Evolutionary conservation across 768 basidiomycete species (phyloP), one percentile per base, ranked within the genome.

Genomic region (Naganishia kalamii): DNA sequence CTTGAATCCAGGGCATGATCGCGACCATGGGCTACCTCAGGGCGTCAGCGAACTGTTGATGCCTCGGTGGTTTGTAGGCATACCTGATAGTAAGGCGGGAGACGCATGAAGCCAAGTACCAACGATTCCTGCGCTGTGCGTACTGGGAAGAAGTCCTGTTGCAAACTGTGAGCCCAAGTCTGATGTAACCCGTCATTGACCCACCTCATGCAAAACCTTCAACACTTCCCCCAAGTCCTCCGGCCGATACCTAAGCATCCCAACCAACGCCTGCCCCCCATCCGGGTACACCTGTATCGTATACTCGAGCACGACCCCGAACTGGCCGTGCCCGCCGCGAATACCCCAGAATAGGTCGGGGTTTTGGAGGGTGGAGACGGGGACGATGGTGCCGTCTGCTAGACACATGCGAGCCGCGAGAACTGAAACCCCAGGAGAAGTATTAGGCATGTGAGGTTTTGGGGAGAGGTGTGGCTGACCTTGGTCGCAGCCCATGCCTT

Each of bases 1-100:
- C 51, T 32, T 52, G 51, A 32, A 52, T 52, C 51, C 51, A 52
- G 7, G 51, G 51, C 51, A 32, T 52, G 32, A 52, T 52, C 17
- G 51, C 32, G 19, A 52, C 51, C 19, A 52, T 32, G 3, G 51
- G 51, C 51, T 52, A 52, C 32, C 25, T 13, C 32, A n/a, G 11
- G 3, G 13, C 11, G n/a, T 35, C 27, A 35, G 27, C 29, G 3
- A 8, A 52, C 29, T 52, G 17, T 7, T 10, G 8, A 32, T 19
- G 13, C 4, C 32, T 5, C 8, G 21, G 21, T 1, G 10, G 19
- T 27, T 5, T 29, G 7, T 33, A 3, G 2, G 30, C 4, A n/a
- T n/a, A 52, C 51, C 51, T 52, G 51, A 21, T 52, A 35, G 21
- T 52, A 19, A 4, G 51, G 51, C 8, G 51, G 51, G 19, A n/a